Conservation (phyloP, 2,329 filamentous ascomycete species). For the Byssothecium circinans region DNA sequence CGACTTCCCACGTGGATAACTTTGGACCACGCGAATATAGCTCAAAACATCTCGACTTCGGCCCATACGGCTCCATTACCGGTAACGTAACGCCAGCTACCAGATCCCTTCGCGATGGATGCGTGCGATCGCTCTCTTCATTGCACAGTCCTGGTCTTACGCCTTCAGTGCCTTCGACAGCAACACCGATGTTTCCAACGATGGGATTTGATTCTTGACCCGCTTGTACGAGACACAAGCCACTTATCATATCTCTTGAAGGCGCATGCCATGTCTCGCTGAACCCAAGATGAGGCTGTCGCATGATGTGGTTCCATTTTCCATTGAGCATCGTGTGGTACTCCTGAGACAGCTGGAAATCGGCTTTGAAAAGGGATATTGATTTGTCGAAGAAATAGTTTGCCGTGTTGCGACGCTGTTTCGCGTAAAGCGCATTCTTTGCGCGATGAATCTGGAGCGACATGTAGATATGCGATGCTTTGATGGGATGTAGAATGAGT, state of each 20-base stretch:
- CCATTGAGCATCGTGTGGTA: slow-evolving; percentile 27
- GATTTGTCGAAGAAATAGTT: slow-evolving; percentile 26
- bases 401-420: slow-evolving; percentile 28
- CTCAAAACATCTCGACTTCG: too few species aligned
- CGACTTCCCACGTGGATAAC: too few species aligned
- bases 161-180: too few species aligned
- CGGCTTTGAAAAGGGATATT: slow-evolving; percentile 19
- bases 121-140: too few species aligned
- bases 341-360: slow-evolving; percentile 22
- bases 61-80: too few species aligned
- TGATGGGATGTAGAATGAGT: slow-evolving; percentile 59
- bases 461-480: slow-evolving; percentile 59
- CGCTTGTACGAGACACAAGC: too few species aligned
- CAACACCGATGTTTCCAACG: too few species aligned
- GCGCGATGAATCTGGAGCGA: slow-evolving; percentile 28
- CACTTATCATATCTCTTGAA: slow-evolving; percentile 52
- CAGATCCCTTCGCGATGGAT: too few species aligned
- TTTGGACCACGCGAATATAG: too few species aligned
- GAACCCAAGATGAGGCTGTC: slow-evolving; percentile 19
- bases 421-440: slow-evolving; percentile 26
- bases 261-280: slow-evolving; percentile 49
- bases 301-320: slow-evolving; percentile 35
- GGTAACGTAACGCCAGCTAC: too few species aligned
- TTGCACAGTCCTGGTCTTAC: too few species aligned
- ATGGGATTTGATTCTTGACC: too few species aligned